Conservation (phyloP, 768 basidiomycete genomes). For the Plicaturopsis crispa region DNA sequence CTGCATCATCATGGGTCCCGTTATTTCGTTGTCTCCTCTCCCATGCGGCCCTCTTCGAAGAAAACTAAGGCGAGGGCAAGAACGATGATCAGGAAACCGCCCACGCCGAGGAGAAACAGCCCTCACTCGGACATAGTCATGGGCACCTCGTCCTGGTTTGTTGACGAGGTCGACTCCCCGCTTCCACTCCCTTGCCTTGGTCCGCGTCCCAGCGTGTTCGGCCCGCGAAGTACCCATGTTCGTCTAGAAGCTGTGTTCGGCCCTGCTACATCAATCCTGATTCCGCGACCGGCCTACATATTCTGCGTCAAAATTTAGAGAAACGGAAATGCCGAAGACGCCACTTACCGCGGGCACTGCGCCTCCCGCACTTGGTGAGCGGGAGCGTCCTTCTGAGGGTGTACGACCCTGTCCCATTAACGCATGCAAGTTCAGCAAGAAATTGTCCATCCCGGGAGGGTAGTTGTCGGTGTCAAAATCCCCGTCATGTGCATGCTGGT, state of each 20-base stretch:
- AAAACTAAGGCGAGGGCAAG: slow-evolving; percentile 25
- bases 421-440: too few species aligned
- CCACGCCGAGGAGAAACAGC: too few species aligned
- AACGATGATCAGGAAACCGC: slow-evolving; percentile 28
- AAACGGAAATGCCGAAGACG: too few species aligned
- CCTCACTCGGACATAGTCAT: too few species aligned
- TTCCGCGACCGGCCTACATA: too few species aligned
- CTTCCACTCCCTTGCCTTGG: not conserved
- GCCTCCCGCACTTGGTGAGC: too few species aligned
- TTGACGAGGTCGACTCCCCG: not conserved
- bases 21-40: slow-evolving; percentile 32
- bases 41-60: slow-evolving; percentile 21
- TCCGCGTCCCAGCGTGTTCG: not conserved
- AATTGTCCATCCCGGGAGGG: slow-evolving; percentile 34
- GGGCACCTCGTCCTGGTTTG: too few species aligned
- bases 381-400: too few species aligned
- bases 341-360: too few species aligned
- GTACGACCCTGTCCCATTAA: too few species aligned
- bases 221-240: slow-evolving; percentile 4
- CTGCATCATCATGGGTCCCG: slow-evolving; percentile 61
- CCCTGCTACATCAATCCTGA: too few species aligned
- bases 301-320: too few species aligned
- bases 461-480: slow-evolving; percentile 21
- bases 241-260: not conserved
- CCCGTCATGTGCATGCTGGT: slow-evolving; percentile 24